Evolutionary conservation across 148 eudicot species (phyloP).

Genomic region (Camellia japonica): DNA sequence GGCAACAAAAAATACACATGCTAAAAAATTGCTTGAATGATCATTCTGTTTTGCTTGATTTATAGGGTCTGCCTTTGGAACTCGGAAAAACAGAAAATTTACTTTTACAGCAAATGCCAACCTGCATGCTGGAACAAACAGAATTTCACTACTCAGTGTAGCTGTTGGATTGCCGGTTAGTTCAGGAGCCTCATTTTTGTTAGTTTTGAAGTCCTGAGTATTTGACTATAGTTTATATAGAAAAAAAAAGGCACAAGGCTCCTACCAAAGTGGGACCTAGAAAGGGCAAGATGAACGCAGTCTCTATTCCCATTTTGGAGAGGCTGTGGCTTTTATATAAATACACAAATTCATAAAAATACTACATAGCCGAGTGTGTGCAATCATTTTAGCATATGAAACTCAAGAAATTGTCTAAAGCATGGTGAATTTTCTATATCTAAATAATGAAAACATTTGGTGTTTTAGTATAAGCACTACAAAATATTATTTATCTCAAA

Average conservation of each 20-base stretch:
- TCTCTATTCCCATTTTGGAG: too few species aligned
- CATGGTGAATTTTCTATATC: not conserved
- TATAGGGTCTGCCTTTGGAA: slow-evolving; percentile 81
- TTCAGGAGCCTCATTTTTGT: not conserved
- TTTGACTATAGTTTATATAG: too few species aligned
- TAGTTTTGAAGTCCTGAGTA: not conserved
- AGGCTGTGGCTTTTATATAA: too few species aligned
- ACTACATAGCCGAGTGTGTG: not conserved
- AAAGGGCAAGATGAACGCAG: too few species aligned
- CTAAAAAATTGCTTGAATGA: not conserved
- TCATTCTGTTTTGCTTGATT: not conserved
- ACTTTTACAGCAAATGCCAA: slow-evolving; percentile 50
- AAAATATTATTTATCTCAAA: not conserved
- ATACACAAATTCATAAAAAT: too few species aligned
- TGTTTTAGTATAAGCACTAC: not conserved
- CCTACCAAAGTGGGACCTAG: too few species aligned
- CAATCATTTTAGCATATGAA: not conserved
- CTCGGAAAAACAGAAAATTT: slow-evolving; percentile 40
- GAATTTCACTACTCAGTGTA: slow-evolving; percentile 74
- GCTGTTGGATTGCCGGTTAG: slow-evolving; percentile 87
- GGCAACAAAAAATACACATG: not conserved
- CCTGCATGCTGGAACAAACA: slow-evolving; percentile 66
- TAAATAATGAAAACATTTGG: not conserved
- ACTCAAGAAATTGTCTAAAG: not conserved
- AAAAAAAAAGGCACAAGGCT: too few species aligned